Evolutionary conservation across 1,284 basidiomycete genomes (phyloP).

Genomic region (Gymnopus androsaceus): DNA sequence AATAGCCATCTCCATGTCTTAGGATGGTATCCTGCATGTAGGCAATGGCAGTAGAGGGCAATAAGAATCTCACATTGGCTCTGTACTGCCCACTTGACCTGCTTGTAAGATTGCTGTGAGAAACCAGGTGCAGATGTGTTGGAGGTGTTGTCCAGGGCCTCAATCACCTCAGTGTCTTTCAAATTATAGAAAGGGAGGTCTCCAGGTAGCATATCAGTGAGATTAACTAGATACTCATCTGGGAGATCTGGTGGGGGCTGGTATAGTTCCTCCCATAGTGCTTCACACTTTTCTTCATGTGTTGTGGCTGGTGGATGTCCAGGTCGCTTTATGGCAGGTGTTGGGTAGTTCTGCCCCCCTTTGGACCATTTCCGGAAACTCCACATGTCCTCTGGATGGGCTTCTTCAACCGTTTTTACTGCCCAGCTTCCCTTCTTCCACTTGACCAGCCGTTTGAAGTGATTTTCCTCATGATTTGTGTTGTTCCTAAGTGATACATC

Average conservation of each 20-base stretch:
- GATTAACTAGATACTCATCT: slow-evolving; percentile 14
- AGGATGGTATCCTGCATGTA: slow-evolving; percentile 25
- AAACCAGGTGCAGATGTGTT: slow-evolving; percentile 20
- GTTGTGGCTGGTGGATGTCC: slow-evolving; percentile 10
- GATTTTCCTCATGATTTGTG: not conserved
- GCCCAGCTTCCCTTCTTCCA: slow-evolving; percentile 19
- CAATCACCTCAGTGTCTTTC: slow-evolving; percentile 17
- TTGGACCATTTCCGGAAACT: slow-evolving; percentile 20
- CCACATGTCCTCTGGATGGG: slow-evolving; percentile 18
- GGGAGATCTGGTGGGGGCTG: slow-evolving; percentile 22
- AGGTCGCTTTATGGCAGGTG: slow-evolving; percentile 15
- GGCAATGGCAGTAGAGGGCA: slow-evolving; percentile 12
- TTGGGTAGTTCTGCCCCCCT: slow-evolving; percentile 21
- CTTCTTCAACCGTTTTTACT: slow-evolving; percentile 15
- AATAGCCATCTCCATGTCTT: slow-evolving; percentile 22
- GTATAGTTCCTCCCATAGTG: slow-evolving; percentile 24
- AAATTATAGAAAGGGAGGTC: slow-evolving; percentile 19
- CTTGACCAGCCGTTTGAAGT: slow-evolving; percentile 11
- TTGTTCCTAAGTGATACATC: not conserved
- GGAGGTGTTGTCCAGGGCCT: slow-evolving; percentile 16
- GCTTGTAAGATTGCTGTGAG: slow-evolving; percentile 19
- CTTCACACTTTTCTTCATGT: slow-evolving; percentile 27
- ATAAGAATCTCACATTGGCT: not conserved
- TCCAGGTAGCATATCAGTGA: not conserved
- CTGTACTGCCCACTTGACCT: slow-evolving; percentile 21